Conservation (phyloP, 257 asterid genomes). For the Mentha longifolia region DNA sequence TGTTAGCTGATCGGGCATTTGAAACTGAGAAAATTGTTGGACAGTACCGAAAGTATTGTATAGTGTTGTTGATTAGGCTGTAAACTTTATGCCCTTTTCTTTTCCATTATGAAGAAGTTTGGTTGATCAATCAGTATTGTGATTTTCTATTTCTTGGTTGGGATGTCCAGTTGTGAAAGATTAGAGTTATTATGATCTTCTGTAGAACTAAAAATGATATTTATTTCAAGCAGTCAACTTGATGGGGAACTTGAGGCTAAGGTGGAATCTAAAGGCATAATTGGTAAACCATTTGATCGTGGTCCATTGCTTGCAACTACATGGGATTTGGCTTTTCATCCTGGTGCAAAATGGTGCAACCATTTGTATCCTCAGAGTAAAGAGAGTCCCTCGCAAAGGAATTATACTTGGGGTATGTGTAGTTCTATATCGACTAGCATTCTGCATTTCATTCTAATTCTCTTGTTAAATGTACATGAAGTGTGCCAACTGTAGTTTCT, state of each 20-base stretch:
- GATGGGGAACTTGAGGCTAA: conserved; percentile 35
- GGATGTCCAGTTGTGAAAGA: neutral
- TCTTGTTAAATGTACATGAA: neutral
- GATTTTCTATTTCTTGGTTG: conserved; percentile 15
- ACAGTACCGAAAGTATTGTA: neutral
- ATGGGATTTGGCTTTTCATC: conserved; percentile 27
- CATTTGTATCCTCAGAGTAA: conserved; percentile 27
- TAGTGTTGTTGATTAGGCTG: neutral
- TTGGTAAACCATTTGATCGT: conserved; percentile 18
- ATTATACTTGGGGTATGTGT: conserved; percentile 36
- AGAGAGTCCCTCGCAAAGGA: conserved; percentile 27
- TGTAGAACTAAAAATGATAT: conserved; percentile 17
- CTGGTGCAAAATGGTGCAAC: conserved; percentile 33
- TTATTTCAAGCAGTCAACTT: conserved; percentile 38
- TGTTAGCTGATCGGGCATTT: conserved; percentile 21
- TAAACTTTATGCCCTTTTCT: neutral
- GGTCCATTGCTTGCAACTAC: conserved; percentile 22
- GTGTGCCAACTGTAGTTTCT: neutral
- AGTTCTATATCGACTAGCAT: conserved; percentile 20
- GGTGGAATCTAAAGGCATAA: conserved; percentile 29
- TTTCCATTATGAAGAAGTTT: neutral
- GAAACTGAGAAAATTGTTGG: neutral
- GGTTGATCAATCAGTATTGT: neutral
- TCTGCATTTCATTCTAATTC: neutral
- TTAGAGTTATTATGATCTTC: neutral